A percentile compares a stretch with the other conserved stretches of the same genome.
Evolutionary conservation across 345 rosid genomes (phyloP).

Genomic region (Cardamine resedifolia): DNA sequence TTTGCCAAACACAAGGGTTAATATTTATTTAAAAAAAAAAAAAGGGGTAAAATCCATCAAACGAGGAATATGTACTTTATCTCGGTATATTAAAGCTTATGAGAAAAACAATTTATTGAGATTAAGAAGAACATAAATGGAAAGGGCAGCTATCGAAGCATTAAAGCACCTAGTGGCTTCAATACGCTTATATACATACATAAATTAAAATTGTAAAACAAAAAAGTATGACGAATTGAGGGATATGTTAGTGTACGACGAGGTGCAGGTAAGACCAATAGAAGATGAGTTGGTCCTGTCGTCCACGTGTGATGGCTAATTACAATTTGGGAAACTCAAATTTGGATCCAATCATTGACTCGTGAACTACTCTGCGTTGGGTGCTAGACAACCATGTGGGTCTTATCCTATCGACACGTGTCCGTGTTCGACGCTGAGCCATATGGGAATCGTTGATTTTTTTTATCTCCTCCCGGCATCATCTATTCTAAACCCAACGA

Average conservation of each 20-base stretch:
- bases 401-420: constrained; percentile 33
- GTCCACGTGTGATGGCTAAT: constrained; percentile 30
- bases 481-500: background rate
- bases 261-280: background rate
- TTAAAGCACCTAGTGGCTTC: constrained; percentile 44
- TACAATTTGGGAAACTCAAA: constrained; percentile 13
- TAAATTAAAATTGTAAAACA: background rate
- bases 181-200: background rate
- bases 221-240: constrained; percentile 6
- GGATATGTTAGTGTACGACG: constrained; percentile 14
- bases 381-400: constrained; percentile 22
- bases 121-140: background rate
- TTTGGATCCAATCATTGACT: constrained; percentile 41
- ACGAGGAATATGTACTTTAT: no score
- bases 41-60: no score
- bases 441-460: background rate
- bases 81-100: background rate
- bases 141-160: constrained; percentile 15
- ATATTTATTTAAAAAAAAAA: no score
- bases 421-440: constrained; percentile 29
- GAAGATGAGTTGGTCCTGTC: background rate
- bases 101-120: background rate
- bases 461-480: background rate
- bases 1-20: no score
- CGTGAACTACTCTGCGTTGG: constrained; percentile 16